Base-by-base conservation (phyloP, 163 green algal genomes). In the Prototheca stagnorum region DNA sequence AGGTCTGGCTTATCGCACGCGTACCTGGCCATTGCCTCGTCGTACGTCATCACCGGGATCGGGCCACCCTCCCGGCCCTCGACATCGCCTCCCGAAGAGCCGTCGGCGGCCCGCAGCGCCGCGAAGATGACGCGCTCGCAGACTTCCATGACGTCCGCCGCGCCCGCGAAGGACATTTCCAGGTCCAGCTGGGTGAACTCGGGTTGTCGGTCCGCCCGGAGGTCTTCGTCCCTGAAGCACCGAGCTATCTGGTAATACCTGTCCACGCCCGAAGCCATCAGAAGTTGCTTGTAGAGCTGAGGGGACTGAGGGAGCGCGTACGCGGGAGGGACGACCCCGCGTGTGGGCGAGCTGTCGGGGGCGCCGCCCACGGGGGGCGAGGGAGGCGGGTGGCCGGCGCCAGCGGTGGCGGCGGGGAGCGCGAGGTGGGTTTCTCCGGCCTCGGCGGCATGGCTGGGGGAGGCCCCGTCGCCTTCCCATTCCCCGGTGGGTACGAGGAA, bases 151-250 rank as follows among this genome's bases (percentile, higher is more conserved):
- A 99, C 77, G 23, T 62, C 75, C 15, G 75, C 62, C 36, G 72
- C 49, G 52, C 89, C 79, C 52, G 84, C 84, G 58, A 93, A 98
- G 0, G 82, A 52, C 58, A 92, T 73, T 73, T 99, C 90, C 63
- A 99, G 75, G 61, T 99, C 90, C 24, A 99, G 67, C 75, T 99
- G 90, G 7, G 87, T 96, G 70, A 99, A 99, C 73, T 96, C 86
- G 1, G 88, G 88, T 71, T 98, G 88, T 15, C 88, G 65, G 67
- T 98, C 88, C 19, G 86, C 76, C 7, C 88, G 57, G 48, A 96
- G 70, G 57, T 95, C 85, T 62, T 97, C 88, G 65, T 97, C 88
- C 19, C 88, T 59, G 61, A 95, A 96, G 70, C 87, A 96, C 35
- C 84, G 60, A 4, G 81, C 81, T 12, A 90, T 69, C 75, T 95